phyloP scores from a whole-genome alignment of 805 yeast species.

The Candida argentea region DNA sequence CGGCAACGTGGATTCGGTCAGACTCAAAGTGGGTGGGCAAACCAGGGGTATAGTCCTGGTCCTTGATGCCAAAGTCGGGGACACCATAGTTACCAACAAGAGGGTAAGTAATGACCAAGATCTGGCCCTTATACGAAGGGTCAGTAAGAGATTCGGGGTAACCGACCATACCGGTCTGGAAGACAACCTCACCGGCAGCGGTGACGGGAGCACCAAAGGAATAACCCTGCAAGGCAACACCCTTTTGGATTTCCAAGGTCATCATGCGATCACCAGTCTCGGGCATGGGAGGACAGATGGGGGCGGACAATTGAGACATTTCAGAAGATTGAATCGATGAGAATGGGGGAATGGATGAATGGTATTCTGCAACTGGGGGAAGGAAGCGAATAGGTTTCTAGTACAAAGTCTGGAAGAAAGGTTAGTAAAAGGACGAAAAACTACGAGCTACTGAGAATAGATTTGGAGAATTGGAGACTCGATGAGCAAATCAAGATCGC shows the following conservation, averaged over 20 bases:
- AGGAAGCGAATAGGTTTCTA: no score
- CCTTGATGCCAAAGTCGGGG: slow-evolving; percentile 65
- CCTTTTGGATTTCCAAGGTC: slow-evolving; percentile 84
- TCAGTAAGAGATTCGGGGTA: slow-evolving; percentile 97
- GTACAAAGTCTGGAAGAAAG: no score
- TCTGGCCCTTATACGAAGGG: slow-evolving; percentile 97
- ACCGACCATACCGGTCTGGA: slow-evolving; percentile 99
- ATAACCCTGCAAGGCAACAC: slow-evolving; percentile 81
- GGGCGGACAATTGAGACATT: slow-evolving; percentile 46
- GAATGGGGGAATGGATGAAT: no score
- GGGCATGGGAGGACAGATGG: slow-evolving; percentile 86
- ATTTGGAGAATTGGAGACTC: no score
- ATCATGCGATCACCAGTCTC: slow-evolving; percentile 72
- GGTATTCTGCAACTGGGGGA: no score
- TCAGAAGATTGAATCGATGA: no score
- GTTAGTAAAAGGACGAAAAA: no score
- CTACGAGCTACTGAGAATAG: no score
- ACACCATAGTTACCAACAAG: slow-evolving; percentile 98
- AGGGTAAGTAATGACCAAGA: slow-evolving; percentile 92
- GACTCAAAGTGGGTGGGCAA: slow-evolving; percentile 93
- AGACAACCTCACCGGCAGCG: slow-evolving; percentile 94
- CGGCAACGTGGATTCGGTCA: slow-evolving; percentile 86
- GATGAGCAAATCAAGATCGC: no score
- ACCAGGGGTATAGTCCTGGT: slow-evolving; percentile 63
- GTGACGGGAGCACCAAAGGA: slow-evolving; percentile 91